Conservation (phyloP, 192 early-diverging fungal genomes). For the Coemansia sp. region DNA sequence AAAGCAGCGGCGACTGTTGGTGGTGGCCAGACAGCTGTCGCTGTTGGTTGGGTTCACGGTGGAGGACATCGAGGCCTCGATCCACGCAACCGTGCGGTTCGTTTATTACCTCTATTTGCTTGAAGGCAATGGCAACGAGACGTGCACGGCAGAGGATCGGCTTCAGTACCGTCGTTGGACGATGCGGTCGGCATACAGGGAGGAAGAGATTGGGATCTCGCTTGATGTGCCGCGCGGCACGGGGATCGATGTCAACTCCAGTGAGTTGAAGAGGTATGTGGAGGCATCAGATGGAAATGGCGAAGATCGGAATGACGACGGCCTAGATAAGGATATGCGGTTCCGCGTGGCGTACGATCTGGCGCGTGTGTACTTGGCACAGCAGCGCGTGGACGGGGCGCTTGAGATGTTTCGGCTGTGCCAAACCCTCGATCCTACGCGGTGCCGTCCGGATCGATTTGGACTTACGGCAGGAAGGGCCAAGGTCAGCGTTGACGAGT, state of each 20-base stretch:
- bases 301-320: not conserved
- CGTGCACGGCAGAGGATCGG: not conserved
- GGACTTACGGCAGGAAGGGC: constrained; percentile 1
- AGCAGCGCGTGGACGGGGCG: constrained; percentile 14
- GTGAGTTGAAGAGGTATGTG: constrained; percentile 1
- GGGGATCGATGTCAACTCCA: constrained; percentile 19
- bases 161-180: constrained; percentile 31
- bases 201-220: constrained; percentile 28
- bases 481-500: constrained; percentile 38
- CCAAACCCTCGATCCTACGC: constrained; percentile 15
- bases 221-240: constrained; percentile 12
- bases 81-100: constrained; percentile 38
- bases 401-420: constrained; percentile 25
- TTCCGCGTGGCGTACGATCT: constrained; percentile 33
- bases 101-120: constrained; percentile 36
- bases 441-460: constrained; percentile 20
- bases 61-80: constrained; percentile 31
- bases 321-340: not conserved
- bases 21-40: constrained; percentile 13
- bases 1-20: constrained; percentile 29
- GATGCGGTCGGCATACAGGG: constrained; percentile 42
- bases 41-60: constrained; percentile 20
- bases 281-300: not conserved
- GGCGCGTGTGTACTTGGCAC: constrained; percentile 29
- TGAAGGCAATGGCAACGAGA: not conserved